Conservation (phyloP, 352 stramenopile genomes). For the Pythium sukuiense region DNA sequence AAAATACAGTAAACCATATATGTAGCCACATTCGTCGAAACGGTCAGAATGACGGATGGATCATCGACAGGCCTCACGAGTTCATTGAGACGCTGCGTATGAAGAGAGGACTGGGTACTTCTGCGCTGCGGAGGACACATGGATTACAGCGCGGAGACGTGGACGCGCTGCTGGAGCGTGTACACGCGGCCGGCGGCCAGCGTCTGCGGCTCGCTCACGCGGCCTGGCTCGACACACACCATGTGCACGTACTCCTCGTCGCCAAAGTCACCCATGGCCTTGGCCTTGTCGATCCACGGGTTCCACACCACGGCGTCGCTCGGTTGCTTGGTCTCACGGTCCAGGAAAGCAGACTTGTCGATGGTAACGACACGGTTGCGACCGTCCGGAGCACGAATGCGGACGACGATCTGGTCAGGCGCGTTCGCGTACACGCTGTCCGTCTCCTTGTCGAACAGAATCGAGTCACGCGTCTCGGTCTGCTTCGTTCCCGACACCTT, state of each 20-base stretch:
- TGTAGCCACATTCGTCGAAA: not conserved
- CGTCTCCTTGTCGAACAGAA: slow-evolving; percentile 80
- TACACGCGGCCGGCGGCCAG: slow-evolving; percentile 55
- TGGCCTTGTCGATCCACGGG: slow-evolving; percentile 92
- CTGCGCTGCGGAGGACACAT: not conserved
- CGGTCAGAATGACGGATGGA: not conserved
- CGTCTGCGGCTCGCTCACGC: slow-evolving; percentile 68
- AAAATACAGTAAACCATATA: not conserved
- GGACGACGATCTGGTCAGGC: slow-evolving; percentile 59
- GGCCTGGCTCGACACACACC: slow-evolving; percentile 95
- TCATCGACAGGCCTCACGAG: not conserved
- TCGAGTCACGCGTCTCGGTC: slow-evolving; percentile 49
- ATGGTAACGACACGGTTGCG: slow-evolving; percentile 67
- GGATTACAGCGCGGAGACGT: slow-evolving; percentile 47
- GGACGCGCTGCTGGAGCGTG: slow-evolving; percentile 69
- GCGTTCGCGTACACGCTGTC: slow-evolving; percentile 90
- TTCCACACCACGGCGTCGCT: slow-evolving; percentile 94
- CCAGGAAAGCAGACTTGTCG: slow-evolving; percentile 68
- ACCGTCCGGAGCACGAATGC: slow-evolving; percentile 53
- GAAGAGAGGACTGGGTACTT: not conserved
- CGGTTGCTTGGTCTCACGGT: slow-evolving; percentile 36
- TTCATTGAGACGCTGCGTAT: not conserved
- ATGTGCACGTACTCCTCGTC: slow-evolving; percentile 95
- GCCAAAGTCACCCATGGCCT: slow-evolving; percentile 93
- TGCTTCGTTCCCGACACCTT: slow-evolving; percentile 81